Evolutionary conservation across 2,329 filamentous ascomycete genomes (phyloP).

Genomic region (Diaporthe capsici): DNA sequence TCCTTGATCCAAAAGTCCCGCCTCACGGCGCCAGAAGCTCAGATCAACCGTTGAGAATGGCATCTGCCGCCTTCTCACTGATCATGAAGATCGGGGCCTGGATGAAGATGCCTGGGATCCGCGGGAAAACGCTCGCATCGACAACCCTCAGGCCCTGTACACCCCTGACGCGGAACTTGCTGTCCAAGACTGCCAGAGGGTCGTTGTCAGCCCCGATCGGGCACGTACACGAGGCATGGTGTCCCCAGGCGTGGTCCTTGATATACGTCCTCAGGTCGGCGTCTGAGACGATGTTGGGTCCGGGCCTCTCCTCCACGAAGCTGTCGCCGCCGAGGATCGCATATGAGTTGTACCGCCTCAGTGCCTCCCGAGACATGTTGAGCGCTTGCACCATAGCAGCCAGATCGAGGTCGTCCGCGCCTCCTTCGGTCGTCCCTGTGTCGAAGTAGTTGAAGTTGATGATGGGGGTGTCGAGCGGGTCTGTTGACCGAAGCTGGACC

Average conservation of each 20-base stretch:
- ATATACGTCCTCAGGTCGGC: conserved; percentile 17
- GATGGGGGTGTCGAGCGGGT: conserved; percentile 74
- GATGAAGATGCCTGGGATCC: conserved; percentile 60
- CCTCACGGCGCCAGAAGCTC: background rate
- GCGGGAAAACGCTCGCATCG: conserved; percentile 67
- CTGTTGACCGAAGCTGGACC: conserved; percentile 71
- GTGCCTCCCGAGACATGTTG: conserved; percentile 68
- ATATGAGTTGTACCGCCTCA: conserved; percentile 62
- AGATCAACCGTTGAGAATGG: conserved; percentile 53
- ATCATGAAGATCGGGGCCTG: conserved; percentile 47
- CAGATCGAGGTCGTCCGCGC: conserved; percentile 51
- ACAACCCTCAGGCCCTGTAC: conserved; percentile 67
- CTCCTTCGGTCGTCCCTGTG: conserved; percentile 52
- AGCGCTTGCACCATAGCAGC: conserved; percentile 63
- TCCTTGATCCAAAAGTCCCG: background rate
- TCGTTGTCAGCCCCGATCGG: conserved; percentile 30
- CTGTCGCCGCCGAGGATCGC: conserved; percentile 39
- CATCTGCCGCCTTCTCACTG: conserved; percentile 69
- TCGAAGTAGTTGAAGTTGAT: conserved; percentile 75
- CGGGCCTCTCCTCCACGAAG: conserved; percentile 28
- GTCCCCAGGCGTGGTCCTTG: conserved; percentile 29
- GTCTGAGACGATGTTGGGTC: conserved; percentile 1
- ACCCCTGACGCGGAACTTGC: conserved; percentile 66
- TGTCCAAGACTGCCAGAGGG: conserved; percentile 60
- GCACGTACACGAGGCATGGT: conserved; percentile 33